phyloP scores from a whole-genome alignment of 2,329 filamentous ascomycete species.

The Talaromyces sp. region DNA sequence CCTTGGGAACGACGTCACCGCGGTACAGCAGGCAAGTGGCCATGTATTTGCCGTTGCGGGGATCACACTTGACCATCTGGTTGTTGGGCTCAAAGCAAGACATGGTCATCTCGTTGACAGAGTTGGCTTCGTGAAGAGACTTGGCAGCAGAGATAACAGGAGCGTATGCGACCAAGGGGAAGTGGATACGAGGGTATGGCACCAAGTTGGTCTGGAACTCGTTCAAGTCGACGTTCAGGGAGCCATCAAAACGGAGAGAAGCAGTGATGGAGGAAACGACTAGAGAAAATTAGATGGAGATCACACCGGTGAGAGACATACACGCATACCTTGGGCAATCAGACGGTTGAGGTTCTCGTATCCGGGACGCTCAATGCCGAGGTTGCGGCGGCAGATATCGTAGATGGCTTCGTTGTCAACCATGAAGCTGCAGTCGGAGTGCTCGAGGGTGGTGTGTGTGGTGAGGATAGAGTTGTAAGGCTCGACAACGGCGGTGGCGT shows the following conservation, averaged over 20 bases:
- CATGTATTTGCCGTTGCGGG: constrained; percentile 99
- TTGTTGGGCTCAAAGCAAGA: constrained; percentile 99
- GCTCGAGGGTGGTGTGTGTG: constrained; percentile 97
- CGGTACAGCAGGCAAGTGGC: constrained; percentile 97
- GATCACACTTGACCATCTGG: constrained; percentile 99
- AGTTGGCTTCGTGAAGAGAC: constrained; percentile 96
- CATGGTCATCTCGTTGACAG: constrained; percentile 96
- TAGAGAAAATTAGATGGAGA: constrained; percentile 37
- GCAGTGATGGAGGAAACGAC: constrained; percentile 98
- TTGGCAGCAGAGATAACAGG: constrained; percentile 93
- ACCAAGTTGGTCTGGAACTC: constrained; percentile 99
- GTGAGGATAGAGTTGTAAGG: constrained; percentile 99
- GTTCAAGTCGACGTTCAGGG: constrained; percentile 98
- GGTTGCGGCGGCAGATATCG: constrained; percentile 97
- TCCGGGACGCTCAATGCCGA: constrained; percentile 94
- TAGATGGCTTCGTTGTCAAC: constrained; percentile 99
- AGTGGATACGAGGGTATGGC: constrained; percentile 97
- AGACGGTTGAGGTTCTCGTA: constrained; percentile 99
- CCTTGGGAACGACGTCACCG: constrained; percentile 95
- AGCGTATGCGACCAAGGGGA: constrained; percentile 94
- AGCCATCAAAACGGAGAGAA: constrained; percentile 96
- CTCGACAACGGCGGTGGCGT: constrained; percentile 95
- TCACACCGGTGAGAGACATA: constrained; percentile 24
- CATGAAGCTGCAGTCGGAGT: constrained; percentile 99
- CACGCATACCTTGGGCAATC: constrained; percentile 66